Percentiles rank a stretch among this genome's conserved stretches.
These are phyloP conservation scores for Ganoderma multipileum DNA, from an alignment of 1,284 basidiomycete genomes.

Conservation along the genomic window DNA sequence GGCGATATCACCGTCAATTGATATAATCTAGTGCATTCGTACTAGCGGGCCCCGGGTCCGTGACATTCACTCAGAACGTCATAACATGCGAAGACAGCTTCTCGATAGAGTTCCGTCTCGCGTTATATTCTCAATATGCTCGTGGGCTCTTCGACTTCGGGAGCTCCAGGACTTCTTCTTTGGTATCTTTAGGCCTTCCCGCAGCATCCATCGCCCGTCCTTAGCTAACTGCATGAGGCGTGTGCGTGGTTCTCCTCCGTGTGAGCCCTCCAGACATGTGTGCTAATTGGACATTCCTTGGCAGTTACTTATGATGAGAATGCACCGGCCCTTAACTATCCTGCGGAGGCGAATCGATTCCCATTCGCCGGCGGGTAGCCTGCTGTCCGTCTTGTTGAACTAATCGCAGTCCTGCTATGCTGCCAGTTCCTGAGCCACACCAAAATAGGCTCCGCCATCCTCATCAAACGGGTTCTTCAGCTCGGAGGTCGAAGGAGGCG, in stretches of 20 bases:
- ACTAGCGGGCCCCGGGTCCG: neutral
- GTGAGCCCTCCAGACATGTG: neutral
- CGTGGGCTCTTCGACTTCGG: neutral
- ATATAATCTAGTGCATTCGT: neutral
- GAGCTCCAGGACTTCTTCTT: neutral
- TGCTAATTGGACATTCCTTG: neutral
- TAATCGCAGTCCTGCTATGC: neutral
- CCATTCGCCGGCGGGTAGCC: neutral
- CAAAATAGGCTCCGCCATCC: neutral
- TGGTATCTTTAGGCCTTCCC: neutral
- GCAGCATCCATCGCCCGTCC: no score
- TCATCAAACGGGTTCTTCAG: neutral
- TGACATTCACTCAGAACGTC: neutral
- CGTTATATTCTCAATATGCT: neutral
- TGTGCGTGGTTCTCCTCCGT: neutral
- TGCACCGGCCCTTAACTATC: neutral
- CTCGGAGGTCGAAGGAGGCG: neutral
- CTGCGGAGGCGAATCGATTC: neutral
- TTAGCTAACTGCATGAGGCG: neutral
- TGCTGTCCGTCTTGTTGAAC: neutral
- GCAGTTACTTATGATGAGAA: neutral
- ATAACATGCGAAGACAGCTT: neutral
- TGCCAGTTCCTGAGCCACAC: neutral
- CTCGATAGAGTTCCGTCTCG: neutral
- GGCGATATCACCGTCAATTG: neutral